Base-by-base conservation (phyloP, 2,329 filamentous ascomycete genomes). In the Aspergillus costaricaensis region DNA sequence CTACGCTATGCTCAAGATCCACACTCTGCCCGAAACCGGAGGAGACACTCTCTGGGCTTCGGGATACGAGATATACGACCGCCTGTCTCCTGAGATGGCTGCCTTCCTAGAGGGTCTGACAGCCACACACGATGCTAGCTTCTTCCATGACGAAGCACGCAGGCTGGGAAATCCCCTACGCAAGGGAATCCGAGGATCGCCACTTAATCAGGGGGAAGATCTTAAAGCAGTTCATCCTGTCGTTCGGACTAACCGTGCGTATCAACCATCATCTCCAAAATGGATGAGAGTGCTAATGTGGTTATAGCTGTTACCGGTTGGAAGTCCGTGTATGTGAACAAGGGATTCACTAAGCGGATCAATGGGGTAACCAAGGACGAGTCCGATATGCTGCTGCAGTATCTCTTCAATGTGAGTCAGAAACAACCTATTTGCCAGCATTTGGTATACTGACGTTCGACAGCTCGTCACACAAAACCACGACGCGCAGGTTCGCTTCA, bases 11-110 rank as follows among this genome's bases (percentile, higher is more conserved):
- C 76, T 90, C 23, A 82, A 85, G 54, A 76, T 88, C 2, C 81
- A 81, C 6, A 76, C 84, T 43, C 74, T 88, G 0, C 86, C 85
- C 0, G 76, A 78, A 52, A 85, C 82, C 0, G 85, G 85, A 5
- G 81, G 85, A 44, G 84, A 88, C 70, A 88, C 87, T 0, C 80
- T 90, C 4, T 90, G 86, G 86, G 87, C 86, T 0, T 87, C 85
- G 1, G 86, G 85, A 0, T 89, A 88, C 67, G 86, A 89, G 67
- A 73, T 88, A 7, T 90, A 88, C 67, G 87, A 90, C 68, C 82
- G 85, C 32, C 77, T 90, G 57, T 86, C 83, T 9, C 76, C 78
- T 2, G 77, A 82, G 0, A 83, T 84, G 61, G 84, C 83, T 56
- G 74, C 74, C 19, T 88, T 88, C 70, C 77, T 88, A 36, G 86